phyloP scores from a whole-genome alignment of 495 filamentous ascomycete genomes.

The Penicillium pancosmium region DNA sequence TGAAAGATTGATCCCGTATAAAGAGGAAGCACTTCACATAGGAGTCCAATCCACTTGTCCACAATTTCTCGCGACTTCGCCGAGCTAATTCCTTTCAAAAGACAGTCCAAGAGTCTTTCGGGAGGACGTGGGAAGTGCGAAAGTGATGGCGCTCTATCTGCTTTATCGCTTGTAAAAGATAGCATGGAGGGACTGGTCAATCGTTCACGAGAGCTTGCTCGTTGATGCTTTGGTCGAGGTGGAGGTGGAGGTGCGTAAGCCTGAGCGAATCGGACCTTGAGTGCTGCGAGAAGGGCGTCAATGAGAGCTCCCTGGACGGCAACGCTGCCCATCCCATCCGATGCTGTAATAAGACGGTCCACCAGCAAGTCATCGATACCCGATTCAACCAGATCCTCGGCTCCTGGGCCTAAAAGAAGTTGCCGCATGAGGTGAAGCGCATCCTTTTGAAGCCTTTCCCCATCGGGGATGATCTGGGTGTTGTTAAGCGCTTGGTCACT shows the following conservation, averaged over 20 bases:
- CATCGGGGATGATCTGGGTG: conserved; percentile 26
- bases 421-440: conserved; percentile 74
- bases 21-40: conserved; percentile 82
- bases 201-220: conserved; percentile 48
- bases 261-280: conserved; percentile 65
- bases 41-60: conserved; percentile 86
- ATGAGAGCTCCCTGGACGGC: conserved; percentile 71
- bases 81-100: conserved; percentile 80
- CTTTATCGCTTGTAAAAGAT: conserved; percentile 51
- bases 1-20: conserved; percentile 85
- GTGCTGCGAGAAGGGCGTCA: conserved; percentile 69
- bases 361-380: conserved; percentile 75
- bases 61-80: conserved; percentile 72
- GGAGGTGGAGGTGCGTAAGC: conserved; percentile 41
- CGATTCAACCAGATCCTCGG: conserved; percentile 63
- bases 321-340: conserved; percentile 50
- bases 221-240: conserved; percentile 42
- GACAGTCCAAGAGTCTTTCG: conserved; percentile 74
- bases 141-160: conserved; percentile 38
- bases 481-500: conserved; percentile 21
- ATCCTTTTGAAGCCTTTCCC: conserved; percentile 61
- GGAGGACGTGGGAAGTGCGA: conserved; percentile 59
- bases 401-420: conserved; percentile 71
- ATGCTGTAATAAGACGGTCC: conserved; percentile 64
- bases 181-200: conserved; percentile 50